Evolutionary conservation across 2,329 filamentous ascomycete genomes (phyloP), one percentile per base, ranked within the genome.

Genomic region (Colletotrichum lupini): DNA sequence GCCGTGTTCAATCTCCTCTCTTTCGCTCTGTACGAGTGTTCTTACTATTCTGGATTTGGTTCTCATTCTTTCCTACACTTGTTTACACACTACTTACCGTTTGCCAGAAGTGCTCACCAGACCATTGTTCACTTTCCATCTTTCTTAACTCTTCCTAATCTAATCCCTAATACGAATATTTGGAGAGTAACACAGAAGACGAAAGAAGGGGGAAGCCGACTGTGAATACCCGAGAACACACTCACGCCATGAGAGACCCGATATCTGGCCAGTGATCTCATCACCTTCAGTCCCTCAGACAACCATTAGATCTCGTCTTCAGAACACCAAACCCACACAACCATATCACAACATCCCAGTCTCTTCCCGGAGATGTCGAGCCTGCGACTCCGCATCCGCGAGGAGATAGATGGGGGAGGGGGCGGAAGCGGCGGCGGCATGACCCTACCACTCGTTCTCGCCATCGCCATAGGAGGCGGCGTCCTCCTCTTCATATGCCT

Each of bases 391-490:
- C 53, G 64, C 67, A 16, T 9, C 26, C 67, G 67, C 26, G 24
- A 69, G 14, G 52, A 35, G 22, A 24, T 19, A 16, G 46, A 30
- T 3, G 56, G 22, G 30, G 53, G 30, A n/a, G 22, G 52, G 28
- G 46, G n/a, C 7, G 46, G 32, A 32, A 52, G 52, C 1, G 24
- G 53, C 28, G 57, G 73, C 59, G 69, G 61, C 11, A 73, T 76
- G 57, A 68, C 80, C 9, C 69, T 85, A 14, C 81, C 81, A n/a
- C 82, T 81, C 78, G 74, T 86, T 19, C 80, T 89, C 42, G 82
- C 82, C 67, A 85, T 90, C 67, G 84, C 84, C 14, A 75, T 90
- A 30, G 83, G 83, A 37, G 87, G 87, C n/a, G 85, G 85, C 19
- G 76, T 86, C 2, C 66, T 88, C 7, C 72, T 89, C 16, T 86